Evolutionary conservation across 768 basidiomycete species (phyloP).

Genomic region (Mycena amicta): DNA sequence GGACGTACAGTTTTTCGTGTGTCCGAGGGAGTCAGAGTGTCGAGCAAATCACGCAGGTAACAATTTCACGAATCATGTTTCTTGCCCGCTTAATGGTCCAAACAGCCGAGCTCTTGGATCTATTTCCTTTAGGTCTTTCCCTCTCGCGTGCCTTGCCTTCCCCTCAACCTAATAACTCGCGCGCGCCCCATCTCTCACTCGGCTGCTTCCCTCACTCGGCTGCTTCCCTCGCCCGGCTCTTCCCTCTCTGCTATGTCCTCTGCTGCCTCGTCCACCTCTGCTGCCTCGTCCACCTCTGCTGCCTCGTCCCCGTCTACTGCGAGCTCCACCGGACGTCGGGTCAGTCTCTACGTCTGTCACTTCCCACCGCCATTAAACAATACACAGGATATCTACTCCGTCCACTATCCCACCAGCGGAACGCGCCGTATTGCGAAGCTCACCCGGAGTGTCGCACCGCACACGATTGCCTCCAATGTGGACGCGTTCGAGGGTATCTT

Average conservation of each 20-base stretch:
- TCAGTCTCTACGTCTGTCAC: too few relatives aligned
- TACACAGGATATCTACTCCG: neutral
- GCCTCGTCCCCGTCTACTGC: neutral
- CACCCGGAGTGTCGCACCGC: neutral
- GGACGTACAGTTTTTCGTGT: neutral
- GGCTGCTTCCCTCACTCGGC: too few relatives aligned
- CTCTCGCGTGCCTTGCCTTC: too few relatives aligned
- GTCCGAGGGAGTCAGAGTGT: neutral
- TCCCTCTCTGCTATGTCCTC: neutral
- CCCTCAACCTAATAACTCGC: too few relatives aligned
- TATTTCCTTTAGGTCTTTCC: neutral
- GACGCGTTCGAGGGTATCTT: neutral
- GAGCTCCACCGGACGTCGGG: neutral
- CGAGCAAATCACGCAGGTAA: too few relatives aligned
- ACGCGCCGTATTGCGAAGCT: neutral
- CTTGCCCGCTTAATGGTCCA: neutral
- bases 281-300: too few relatives aligned
- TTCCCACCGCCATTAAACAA: too few relatives aligned
- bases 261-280: neutral
- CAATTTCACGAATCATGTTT: too few relatives aligned
- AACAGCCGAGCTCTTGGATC: too few relatives aligned
- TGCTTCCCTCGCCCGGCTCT: too few relatives aligned
- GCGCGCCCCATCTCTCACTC: too few relatives aligned
- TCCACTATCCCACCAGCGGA: neutral
- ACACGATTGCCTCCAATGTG: neutral